Base-by-base conservation (phyloP, 73 alveolate species). In the Uronychia binucleata region DNA sequence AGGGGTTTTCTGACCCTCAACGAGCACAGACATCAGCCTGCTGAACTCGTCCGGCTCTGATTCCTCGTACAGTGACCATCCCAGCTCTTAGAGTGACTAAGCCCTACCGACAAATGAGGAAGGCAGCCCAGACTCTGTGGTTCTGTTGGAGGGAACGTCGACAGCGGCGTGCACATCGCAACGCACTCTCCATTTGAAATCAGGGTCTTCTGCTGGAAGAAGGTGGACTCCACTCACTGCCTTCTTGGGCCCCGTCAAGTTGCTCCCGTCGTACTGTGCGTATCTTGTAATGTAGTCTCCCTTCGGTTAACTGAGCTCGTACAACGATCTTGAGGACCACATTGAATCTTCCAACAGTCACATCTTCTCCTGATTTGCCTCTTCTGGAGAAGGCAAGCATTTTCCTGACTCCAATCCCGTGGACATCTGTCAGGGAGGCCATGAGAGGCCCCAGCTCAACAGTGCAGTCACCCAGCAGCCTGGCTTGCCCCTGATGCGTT, bases 171-270 rank as follows among this genome's bases (percentile, higher is more conserved):
- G 78, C 5, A 98, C 93, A 94, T 97, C 99, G 75, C 96, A 95
- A 90, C 99, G 91, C 19, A 97, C 86, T 79, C 99, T 91, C 99
- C 99, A 98, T 26, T 94, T 88, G 81, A 98, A 98, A 13, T 97
- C 93, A 34, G 99, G 98, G 86, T 98, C 99, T 89, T 95, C 95
- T 33, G 97, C 98, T 28, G 99, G 99, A 31, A 98, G 86, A 35
- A 97, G 91, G 83, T 98, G 99, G 75, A 97, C 95, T 88, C 92
- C 94, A 57, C 96, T 98, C 35, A 89, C 89, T 57, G 95, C 86
- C 76, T 91, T 96, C 84, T 90, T 84, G 28, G 97, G 97, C 28
- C 93, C 95, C 30, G 93, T 92, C 60, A 91, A 31, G 67, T 85
- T 90, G 33, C 85, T 84, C 26, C 96, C 96, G 78, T 94, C 97